These are phyloP conservation scores for Hyphopichia fennica DNA, from an alignment of 1,139 yeast genomes.

Conservation along the genomic window DNA sequence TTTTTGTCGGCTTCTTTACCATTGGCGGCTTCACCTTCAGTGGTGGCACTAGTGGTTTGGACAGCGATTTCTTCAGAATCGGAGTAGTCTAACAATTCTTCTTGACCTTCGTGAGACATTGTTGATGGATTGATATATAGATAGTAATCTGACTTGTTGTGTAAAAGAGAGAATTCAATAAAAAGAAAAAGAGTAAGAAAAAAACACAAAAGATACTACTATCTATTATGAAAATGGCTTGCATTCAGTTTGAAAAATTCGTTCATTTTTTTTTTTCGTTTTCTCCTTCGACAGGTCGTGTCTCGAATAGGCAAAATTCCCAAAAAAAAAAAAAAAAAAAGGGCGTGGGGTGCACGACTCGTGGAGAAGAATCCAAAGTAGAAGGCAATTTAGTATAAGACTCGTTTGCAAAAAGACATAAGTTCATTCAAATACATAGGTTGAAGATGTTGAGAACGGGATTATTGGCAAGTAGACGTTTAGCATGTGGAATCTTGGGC, in stretches of 20 bases:
- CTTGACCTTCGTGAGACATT: constrained; percentile 95
- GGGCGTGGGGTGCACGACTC: not conserved
- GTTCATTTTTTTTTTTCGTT: constrained; percentile 1
- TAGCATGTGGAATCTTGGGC: not conserved
- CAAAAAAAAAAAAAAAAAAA: no score
- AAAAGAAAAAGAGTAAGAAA: not conserved
- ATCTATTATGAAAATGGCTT: not conserved
- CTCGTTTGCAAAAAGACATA: not conserved
- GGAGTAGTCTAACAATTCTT: constrained; percentile 97
- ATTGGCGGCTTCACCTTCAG: constrained; percentile 47
- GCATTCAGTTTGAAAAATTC: constrained; percentile 1
- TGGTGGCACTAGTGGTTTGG: constrained; percentile 55
- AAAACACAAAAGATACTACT: not conserved
- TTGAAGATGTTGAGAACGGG: not conserved
- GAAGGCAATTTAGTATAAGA: no score
- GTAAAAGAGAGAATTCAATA: not conserved
- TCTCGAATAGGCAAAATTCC: constrained; percentile 1
- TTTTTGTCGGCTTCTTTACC: constrained; percentile 74
- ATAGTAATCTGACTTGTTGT: not conserved
- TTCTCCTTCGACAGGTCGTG: not conserved
- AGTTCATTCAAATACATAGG: not conserved
- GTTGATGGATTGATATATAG: constrained; percentile 6
- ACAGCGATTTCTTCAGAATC: constrained; percentile 95
- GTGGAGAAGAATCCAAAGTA: no score
- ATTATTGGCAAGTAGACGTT: not conserved